phyloP scores from a whole-genome alignment of 257 asterid genomes.

The Solanum ossicruentum region DNA sequence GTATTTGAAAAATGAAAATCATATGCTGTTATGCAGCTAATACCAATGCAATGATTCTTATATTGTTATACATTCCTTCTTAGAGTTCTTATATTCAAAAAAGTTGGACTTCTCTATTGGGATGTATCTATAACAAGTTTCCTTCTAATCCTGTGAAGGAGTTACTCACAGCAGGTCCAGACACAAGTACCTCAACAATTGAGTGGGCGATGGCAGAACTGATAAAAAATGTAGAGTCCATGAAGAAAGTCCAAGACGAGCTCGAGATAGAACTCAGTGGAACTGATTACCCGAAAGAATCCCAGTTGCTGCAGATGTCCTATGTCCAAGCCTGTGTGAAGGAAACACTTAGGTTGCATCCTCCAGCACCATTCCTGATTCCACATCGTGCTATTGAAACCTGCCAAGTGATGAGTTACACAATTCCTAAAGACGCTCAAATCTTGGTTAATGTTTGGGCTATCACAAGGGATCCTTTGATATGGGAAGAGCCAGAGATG shows the following conservation, averaged over 20 bases:
- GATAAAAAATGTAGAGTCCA: slow-evolving; percentile 4
- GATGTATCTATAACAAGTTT: neutral
- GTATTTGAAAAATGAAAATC: neutral
- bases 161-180: slow-evolving; percentile 27
- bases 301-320: neutral
- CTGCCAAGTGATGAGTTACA: slow-evolving; percentile 22
- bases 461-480: slow-evolving; percentile 20
- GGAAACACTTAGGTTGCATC: slow-evolving; percentile 41
- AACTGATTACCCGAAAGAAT: neutral
- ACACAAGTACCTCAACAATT: slow-evolving; percentile 28
- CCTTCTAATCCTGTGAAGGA: slow-evolving; percentile 1
- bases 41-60: neutral
- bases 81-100: neutral
- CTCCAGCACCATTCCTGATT: slow-evolving; percentile 29
- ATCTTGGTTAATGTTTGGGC: slow-evolving; percentile 25
- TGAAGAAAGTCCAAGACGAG: slow-evolving; percentile 8
- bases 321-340: slow-evolving; percentile 31
- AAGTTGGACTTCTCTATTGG: neutral
- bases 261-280: slow-evolving; percentile 1
- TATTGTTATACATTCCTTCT: neutral
- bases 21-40: no score
- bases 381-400: slow-evolving; percentile 17
- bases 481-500: slow-evolving; percentile 27
- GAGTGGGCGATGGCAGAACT: slow-evolving; percentile 28
- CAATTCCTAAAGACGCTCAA: slow-evolving; percentile 21